Evolutionary conservation across 1,284 basidiomycete species (phyloP).

Genomic region (Leccinum angustisporum): DNA sequence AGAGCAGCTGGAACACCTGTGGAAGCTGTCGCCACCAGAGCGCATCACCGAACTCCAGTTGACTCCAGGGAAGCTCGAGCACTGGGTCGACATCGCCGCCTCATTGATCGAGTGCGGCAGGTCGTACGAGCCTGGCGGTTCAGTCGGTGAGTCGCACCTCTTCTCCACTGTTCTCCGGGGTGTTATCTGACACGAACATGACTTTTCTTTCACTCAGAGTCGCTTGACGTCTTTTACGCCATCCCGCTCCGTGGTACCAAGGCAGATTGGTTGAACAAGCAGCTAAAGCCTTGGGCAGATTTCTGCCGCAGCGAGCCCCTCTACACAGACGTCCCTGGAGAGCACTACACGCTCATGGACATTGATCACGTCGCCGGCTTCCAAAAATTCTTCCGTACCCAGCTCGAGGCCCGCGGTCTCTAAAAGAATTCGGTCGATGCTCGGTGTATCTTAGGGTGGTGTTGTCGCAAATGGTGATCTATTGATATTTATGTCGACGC

Average conservation of each 20-base stretch:
- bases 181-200: neutral
- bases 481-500: neutral
- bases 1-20: conserved; percentile 30
- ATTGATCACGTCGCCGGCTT: conserved; percentile 29
- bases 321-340: conserved; percentile 27
- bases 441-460: neutral
- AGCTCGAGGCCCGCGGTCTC: conserved; percentile 30
- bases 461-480: neutral
- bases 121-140: conserved; percentile 25
- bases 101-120: conserved; percentile 35
- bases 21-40: conserved; percentile 33
- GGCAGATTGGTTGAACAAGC: conserved; percentile 36
- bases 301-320: conserved; percentile 26
- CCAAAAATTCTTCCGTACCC: conserved; percentile 29
- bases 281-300: conserved; percentile 33
- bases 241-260: conserved; percentile 33
- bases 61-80: conserved; percentile 28
- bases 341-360: conserved; percentile 32
- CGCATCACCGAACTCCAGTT: conserved; percentile 33
- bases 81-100: conserved; percentile 34
- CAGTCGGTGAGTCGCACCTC: conserved; percentile 25
- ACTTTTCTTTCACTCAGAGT: conserved; percentile 9
- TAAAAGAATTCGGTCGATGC: conserved; percentile 1
- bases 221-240: conserved; percentile 32
- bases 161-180: neutral